These are phyloP conservation scores for Vicia sativa DNA, from an alignment of 306 rosid species.

Conservation along the genomic window DNA sequence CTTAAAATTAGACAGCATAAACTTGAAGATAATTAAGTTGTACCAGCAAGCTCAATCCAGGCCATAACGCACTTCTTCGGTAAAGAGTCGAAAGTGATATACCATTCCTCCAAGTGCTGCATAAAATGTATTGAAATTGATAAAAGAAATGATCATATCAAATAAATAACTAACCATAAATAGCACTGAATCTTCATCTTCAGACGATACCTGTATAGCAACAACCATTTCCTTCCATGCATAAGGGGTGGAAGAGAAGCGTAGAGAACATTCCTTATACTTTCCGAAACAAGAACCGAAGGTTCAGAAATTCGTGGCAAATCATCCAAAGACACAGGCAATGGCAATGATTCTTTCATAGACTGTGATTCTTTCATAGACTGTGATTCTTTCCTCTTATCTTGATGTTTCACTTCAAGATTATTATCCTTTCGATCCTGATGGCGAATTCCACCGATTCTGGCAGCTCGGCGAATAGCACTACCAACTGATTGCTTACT, in stretches of 20 bases:
- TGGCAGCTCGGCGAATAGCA: constrained; percentile 59
- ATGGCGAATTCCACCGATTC: constrained; percentile 59
- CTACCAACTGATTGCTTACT: constrained; percentile 73
- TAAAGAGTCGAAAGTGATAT: constrained; percentile 80
- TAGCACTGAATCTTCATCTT: constrained; percentile 26
- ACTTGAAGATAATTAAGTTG: constrained; percentile 20
- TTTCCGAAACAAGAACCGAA: constrained; percentile 68
- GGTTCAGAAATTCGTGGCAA: constrained; percentile 76
- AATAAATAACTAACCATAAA: background rate
- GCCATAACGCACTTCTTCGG: constrained; percentile 84
- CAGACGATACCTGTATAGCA: constrained; percentile 72
- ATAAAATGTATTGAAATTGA: constrained; percentile 21
- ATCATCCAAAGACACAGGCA: constrained; percentile 38
- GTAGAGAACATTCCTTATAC: constrained; percentile 57
- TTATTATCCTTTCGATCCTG: constrained; percentile 51
- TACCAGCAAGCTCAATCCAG: constrained; percentile 93
- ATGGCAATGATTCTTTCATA: background rate
- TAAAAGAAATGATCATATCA: background rate
- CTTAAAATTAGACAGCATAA: background rate
- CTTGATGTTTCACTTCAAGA: constrained; percentile 35
- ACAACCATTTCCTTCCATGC: constrained; percentile 90
- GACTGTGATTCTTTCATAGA: background rate
- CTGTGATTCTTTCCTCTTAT: background rate
- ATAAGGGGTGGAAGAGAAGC: constrained; percentile 81
- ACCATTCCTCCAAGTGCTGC: constrained; percentile 94